Evolutionary conservation across 768 basidiomycete species (phyloP).

Genomic region (Dendrothele bispora): DNA sequence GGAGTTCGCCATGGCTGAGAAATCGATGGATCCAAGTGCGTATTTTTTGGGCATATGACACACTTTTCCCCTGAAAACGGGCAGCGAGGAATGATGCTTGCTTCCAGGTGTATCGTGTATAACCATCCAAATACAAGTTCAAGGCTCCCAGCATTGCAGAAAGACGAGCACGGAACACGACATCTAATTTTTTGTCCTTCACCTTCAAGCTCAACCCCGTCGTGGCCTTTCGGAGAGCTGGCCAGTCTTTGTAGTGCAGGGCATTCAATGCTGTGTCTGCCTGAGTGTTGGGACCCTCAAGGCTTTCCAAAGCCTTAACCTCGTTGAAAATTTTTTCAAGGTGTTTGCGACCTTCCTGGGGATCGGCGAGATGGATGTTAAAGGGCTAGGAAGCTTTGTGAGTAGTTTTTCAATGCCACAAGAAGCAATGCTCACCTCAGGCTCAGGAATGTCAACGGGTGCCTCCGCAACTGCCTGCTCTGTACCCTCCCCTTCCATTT

Average conservation of each 20-base stretch:
- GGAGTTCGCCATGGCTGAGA: constrained; percentile 19
- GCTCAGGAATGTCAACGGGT: too few species aligned
- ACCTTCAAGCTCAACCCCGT: background rate
- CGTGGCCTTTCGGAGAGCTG: background rate
- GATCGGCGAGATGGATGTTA: too few species aligned
- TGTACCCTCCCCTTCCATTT: too few species aligned
- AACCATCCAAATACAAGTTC: constrained; percentile 31
- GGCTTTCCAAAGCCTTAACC: too few species aligned
- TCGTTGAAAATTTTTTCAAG: too few species aligned
- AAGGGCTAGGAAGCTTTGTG: too few species aligned
- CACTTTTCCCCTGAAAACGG: constrained; percentile 22
- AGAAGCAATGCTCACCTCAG: too few species aligned
- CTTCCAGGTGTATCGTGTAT: constrained; percentile 28
- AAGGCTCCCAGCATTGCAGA: constrained; percentile 18
- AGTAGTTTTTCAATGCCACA: too few species aligned
- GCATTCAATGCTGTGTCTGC: background rate
- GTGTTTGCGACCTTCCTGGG: too few species aligned
- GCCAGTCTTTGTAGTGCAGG: background rate
- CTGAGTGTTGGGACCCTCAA: too few species aligned
- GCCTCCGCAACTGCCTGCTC: too few species aligned
- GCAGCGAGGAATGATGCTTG: constrained; percentile 29
- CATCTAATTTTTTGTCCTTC: background rate
- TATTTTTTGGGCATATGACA: constrained; percentile 27
- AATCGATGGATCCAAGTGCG: constrained; percentile 28
- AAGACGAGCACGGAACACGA: background rate